These are phyloP conservation scores for Citrullus mucosospermus DNA, from an alignment of 306 rosid species.

Conservation along the genomic window DNA sequence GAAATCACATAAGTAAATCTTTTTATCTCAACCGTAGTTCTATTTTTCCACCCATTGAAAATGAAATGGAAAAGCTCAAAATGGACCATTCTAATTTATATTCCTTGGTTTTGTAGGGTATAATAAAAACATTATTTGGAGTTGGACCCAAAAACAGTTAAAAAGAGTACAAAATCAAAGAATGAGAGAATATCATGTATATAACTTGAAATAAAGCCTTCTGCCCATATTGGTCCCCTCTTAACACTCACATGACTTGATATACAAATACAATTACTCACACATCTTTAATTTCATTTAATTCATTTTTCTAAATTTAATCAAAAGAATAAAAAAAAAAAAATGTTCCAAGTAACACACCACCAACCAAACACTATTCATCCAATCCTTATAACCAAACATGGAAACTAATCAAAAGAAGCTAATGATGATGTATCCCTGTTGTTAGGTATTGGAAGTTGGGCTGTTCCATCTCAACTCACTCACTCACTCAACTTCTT, in stretches of 20 bases:
- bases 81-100: background rate
- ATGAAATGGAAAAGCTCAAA: background rate
- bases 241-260: background rate
- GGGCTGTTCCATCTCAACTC: background rate
- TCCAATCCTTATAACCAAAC: background rate
- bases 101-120: background rate
- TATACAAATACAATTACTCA: background rate
- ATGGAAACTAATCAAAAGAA: background rate
- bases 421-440: background rate
- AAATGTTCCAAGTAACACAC: background rate
- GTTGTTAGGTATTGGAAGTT: background rate
- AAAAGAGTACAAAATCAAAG: background rate
- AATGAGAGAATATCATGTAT: background rate
- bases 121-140: background rate
- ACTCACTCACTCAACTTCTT: background rate
- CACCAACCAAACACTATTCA: constrained; percentile 1
- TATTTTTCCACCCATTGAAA: too few species aligned
- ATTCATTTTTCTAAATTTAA: background rate
- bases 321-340: background rate
- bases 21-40: too few species aligned
- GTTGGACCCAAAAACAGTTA: background rate
- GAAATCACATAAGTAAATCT: too few species aligned
- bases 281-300: background rate
- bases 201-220: background rate
- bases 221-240: background rate